These are phyloP conservation scores for Mycena maculata DNA, from an alignment of 768 basidiomycete species.

Conservation along the genomic window DNA sequence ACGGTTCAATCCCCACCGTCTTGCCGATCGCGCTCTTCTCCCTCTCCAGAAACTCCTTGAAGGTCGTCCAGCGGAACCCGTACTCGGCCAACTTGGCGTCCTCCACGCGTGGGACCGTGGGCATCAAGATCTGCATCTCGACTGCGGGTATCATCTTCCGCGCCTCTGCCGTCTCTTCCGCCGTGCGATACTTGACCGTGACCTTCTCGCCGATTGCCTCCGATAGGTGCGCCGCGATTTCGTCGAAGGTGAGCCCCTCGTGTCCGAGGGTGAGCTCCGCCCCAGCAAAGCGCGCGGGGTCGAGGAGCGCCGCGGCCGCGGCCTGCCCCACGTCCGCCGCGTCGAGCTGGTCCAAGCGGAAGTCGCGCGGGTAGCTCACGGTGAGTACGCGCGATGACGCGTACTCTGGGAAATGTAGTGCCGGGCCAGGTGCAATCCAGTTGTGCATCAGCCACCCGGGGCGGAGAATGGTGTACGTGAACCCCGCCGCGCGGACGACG, in stretches of 20 bases:
- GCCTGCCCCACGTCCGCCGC: conserved; percentile 29
- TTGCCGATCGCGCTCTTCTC: conserved; percentile 26
- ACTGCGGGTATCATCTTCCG: conserved; percentile 12
- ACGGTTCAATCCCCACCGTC: conserved; percentile 21
- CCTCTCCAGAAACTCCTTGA: conserved; percentile 30
- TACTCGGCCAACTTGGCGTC: conserved; percentile 13
- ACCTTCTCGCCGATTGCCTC: conserved; percentile 22
- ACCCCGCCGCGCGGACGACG: conserved; percentile 29
- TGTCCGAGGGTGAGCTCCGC: conserved; percentile 19
- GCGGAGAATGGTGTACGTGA: conserved; percentile 29
- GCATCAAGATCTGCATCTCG: conserved; percentile 17
- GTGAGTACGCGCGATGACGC: conserved; percentile 13
- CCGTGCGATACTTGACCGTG: conserved; percentile 24
- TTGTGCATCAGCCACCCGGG: conserved; percentile 31
- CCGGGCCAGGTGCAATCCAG: conserved; percentile 8
- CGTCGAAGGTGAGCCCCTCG: conserved; percentile 24
- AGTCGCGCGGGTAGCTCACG: conserved; percentile 24
- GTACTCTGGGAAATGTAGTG: conserved; percentile 28
- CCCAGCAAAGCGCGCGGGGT: conserved; percentile 15
- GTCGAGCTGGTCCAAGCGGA: conserved; percentile 16
- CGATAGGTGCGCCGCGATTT: conserved; percentile 24
- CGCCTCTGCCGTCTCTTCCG: conserved; percentile 19
- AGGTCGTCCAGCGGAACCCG: conserved; percentile 21
- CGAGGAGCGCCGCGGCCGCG: conserved; percentile 22
- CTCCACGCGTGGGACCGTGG: not conserved